A percentile compares a stretch with the other conserved stretches of the same genome.
Conservation (phyloP, 306 rosid genomes). For the Prinsepia uniflora region DNA sequence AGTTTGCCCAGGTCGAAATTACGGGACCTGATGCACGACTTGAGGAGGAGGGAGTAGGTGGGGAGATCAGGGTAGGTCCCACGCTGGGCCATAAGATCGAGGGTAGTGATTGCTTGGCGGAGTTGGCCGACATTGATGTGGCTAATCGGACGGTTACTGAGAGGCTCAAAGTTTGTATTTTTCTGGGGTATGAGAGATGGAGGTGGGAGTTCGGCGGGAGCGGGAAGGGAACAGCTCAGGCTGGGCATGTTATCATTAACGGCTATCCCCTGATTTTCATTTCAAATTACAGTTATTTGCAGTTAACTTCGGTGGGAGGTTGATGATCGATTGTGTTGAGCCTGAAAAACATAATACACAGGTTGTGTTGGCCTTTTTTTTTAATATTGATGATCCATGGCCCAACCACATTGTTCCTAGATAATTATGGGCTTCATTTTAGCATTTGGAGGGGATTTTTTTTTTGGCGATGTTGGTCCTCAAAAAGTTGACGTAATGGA, state of each 20-base stretch:
- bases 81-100: slow-evolving; percentile 10
- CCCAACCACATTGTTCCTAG: background rate
- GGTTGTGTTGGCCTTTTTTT: background rate
- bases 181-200: background rate
- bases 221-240: slow-evolving; percentile 1
- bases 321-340: background rate
- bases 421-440: background rate
- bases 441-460: too few species aligned
- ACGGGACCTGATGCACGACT: slow-evolving; percentile 26
- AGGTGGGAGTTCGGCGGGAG: slow-evolving; percentile 8
- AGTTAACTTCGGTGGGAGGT: background rate
- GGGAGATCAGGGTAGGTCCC: slow-evolving; percentile 15
- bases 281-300: background rate
- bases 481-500: too few species aligned
- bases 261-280: background rate
- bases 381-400: background rate
- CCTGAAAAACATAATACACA: background rate
- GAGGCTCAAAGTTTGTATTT: background rate
- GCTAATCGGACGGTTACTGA: slow-evolving; percentile 8
- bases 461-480: too few species aligned
- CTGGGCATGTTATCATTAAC: slow-evolving; percentile 7
- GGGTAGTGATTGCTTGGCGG: slow-evolving; percentile 25
- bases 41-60: slow-evolving; percentile 29
- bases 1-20: slow-evolving; percentile 19
- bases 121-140: slow-evolving; percentile 17